Evolutionary conservation across 176 grass and related monocot species (phyloP).

Genomic region (Avena eriantha): DNA sequence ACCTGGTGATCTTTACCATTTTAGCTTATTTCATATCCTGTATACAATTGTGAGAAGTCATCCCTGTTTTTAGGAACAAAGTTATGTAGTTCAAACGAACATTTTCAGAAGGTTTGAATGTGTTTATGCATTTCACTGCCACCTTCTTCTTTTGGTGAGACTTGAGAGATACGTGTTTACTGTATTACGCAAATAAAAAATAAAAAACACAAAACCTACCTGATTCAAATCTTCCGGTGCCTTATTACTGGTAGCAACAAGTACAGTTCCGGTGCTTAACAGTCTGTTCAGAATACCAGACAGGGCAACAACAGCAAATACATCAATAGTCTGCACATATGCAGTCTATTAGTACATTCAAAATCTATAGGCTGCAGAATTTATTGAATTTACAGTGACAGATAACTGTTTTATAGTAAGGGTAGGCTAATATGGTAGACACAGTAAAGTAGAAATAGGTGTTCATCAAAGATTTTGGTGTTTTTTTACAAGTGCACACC

Average conservation of each 20-base stretch:
- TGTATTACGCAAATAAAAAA: conserved; percentile 7
- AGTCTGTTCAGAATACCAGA: conserved; percentile 87
- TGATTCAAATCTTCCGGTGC: conserved; percentile 94
- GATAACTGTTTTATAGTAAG: not conserved
- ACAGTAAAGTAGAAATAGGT: conserved; percentile 1
- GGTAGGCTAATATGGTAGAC: not conserved
- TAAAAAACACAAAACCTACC: conserved; percentile 36
- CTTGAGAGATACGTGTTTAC: not conserved
- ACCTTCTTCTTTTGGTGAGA: not conserved
- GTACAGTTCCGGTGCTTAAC: conserved; percentile 82
- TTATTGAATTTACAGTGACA: not conserved
- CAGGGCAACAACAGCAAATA: conserved; percentile 89
- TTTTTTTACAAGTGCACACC: not conserved
- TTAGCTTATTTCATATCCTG: not conserved
- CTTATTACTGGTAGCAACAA: conserved; percentile 85
- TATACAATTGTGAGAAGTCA: not conserved
- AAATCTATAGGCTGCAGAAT: not conserved
- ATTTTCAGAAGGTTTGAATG: conserved; percentile 18
- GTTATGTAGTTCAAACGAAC: not conserved
- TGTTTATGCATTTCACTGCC: not conserved
- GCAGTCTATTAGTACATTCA: conserved; percentile 3
- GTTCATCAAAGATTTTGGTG: not conserved
- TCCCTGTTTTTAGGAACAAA: not conserved
- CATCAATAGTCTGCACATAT: conserved; percentile 83
- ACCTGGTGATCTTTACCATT: not conserved